Base-by-base conservation (phyloP, 2,329 filamentous ascomycete genomes). In the Raffaelea deltoideospora region DNA sequence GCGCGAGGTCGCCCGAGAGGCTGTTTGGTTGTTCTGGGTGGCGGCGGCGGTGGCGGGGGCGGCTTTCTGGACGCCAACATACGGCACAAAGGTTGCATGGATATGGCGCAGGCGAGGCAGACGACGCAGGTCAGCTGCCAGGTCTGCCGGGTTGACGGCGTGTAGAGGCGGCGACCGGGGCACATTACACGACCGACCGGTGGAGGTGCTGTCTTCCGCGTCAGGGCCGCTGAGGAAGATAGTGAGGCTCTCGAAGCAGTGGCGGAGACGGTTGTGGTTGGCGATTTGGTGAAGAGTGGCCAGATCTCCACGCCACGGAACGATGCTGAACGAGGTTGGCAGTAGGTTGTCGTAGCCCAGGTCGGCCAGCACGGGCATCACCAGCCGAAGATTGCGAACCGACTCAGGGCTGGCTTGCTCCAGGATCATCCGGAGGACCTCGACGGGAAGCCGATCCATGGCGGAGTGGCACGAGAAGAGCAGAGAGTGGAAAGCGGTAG, bases 261-360 rank as follows among this genome's bases (percentile, higher is more conserved):
- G 48, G 35, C 58, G 56, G 23, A 66, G 56, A 6, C 56, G 58
- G 28, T 58, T 53, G 42, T 64, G 54, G 36, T 50, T 48, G 14
- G 64, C 59, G 38, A 69, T 63, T 34, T 50, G 51, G 38, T 60
- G 54, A 17, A 69, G 53, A 14, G 61, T 56, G 31, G 54, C 50
- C 30, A 63, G 54, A 43, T 68, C 64, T 45, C 63, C 53, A 36
- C 58, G 56, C 57, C 61, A 66, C 35, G 57, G 56, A 32, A 65
- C 48, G 15, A 56, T 55, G 19, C 50, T 53, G 47, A 69, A 65
- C 37, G 51, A 43, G 3, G 57, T 45, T n/a, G 51, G 47, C 20
- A 66, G 44, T 39, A 67, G 49, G 39, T 57, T 62, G 19, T 61
- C 56, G 41, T 59, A 59, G 37, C 61, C 61, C 3, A 63, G 49